phyloP scores from a whole-genome alignment of 192 early-diverging fungal species.

The Coemansia sp. region DNA sequence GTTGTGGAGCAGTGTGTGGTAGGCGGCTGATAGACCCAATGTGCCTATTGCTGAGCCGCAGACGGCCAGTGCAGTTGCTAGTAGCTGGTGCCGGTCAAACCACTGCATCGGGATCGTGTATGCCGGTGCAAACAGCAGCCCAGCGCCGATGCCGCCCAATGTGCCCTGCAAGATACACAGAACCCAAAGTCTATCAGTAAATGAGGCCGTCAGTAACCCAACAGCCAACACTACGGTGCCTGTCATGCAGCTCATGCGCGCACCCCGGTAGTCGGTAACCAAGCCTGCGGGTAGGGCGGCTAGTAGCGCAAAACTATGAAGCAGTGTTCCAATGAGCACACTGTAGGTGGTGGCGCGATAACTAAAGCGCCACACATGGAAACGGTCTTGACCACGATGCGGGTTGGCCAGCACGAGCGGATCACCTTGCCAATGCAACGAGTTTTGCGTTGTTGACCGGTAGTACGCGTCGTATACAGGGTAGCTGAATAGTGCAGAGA shows the following conservation, averaged over 20 bases:
- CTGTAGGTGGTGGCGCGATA: constrained; percentile 6
- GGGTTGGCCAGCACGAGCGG: background rate
- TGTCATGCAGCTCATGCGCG: constrained; percentile 5
- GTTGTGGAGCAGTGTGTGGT: constrained; percentile 25
- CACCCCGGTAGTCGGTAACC: constrained; percentile 12
- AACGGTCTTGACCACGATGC: background rate
- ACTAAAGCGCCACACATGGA: background rate
- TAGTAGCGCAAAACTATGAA: constrained; percentile 18
- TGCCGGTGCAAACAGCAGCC: constrained; percentile 48
- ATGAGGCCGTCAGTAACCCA: constrained; percentile 50
- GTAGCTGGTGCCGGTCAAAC: constrained; percentile 49
- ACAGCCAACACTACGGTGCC: constrained; percentile 45
- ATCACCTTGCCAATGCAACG: background rate
- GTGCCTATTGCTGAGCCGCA: constrained; percentile 50
- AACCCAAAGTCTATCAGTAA: constrained; percentile 52
- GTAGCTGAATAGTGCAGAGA: constrained; percentile 33
- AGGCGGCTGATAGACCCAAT: constrained; percentile 34
- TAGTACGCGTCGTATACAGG: constrained; percentile 36
- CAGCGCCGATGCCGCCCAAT: constrained; percentile 48
- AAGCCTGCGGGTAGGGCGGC: constrained; percentile 19
- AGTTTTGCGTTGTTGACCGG: background rate
- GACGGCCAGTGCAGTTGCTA: constrained; percentile 44
- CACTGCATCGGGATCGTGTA: constrained; percentile 51
- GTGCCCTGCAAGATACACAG: constrained; percentile 60
- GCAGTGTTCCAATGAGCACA: constrained; percentile 30